These are phyloP conservation scores for Phytophthora hibernalis DNA, from an alignment of 352 stramenopile species.

Conservation along the genomic window DNA sequence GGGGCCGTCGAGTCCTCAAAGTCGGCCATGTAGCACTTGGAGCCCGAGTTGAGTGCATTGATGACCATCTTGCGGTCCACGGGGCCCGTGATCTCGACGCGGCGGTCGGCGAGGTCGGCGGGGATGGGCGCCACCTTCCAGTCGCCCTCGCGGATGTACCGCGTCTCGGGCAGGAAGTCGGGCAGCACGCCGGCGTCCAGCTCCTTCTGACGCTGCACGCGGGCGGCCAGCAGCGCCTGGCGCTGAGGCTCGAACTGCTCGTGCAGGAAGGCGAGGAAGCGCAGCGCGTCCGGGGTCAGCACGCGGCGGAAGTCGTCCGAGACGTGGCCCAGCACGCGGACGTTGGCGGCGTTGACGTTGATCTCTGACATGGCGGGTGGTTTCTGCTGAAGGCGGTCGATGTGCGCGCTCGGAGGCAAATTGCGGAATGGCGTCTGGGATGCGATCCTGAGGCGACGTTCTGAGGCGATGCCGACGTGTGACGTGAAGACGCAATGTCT, in stretches of 20 bases:
- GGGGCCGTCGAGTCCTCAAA: slow-evolving; percentile 95
- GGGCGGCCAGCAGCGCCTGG: slow-evolving; percentile 55
- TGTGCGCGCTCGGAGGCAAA: slow-evolving; percentile 28
- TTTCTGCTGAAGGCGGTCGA: slow-evolving; percentile 3
- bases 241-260: slow-evolving; percentile 83
- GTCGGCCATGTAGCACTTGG: slow-evolving; percentile 96
- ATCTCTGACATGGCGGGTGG: slow-evolving; percentile 54
- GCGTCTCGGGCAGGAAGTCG: slow-evolving; percentile 88
- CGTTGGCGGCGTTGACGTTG: slow-evolving; percentile 56
- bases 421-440: slow-evolving; percentile 27
- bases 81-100: slow-evolving; percentile 96
- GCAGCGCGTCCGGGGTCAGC: slow-evolving; percentile 90
- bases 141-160: slow-evolving; percentile 83
- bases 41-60: slow-evolving; percentile 96
- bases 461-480: slow-evolving; percentile 10
- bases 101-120: slow-evolving; percentile 88
- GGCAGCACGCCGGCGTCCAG: slow-evolving; percentile 90
- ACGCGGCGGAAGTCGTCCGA: slow-evolving; percentile 85
- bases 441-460: slow-evolving; percentile 29
- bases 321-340: slow-evolving; percentile 88
- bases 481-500: slow-evolving; percentile 21
- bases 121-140: slow-evolving; percentile 86
- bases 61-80: slow-evolving; percentile 98
- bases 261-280: slow-evolving; percentile 93
- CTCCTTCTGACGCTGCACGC: slow-evolving; percentile 67